phyloP scores from a whole-genome alignment of 768 basidiomycete species.

The Flagelloscypha sp. region DNA sequence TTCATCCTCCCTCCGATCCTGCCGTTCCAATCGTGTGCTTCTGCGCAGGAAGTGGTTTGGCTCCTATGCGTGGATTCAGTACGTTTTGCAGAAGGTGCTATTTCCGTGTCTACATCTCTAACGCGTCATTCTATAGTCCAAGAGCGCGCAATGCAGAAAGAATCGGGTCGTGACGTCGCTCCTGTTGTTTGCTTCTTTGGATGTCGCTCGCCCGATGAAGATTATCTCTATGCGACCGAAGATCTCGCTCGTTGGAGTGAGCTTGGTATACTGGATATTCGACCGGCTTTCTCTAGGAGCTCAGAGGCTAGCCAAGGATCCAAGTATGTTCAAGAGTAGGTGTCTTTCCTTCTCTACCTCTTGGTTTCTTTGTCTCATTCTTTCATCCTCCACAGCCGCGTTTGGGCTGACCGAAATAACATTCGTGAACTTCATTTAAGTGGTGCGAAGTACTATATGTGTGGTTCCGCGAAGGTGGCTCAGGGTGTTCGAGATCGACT shows the following conservation, averaged over 20 bases:
- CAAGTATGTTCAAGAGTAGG: constrained; percentile 33
- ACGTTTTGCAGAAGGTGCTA: no score
- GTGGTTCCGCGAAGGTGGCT: constrained; percentile 31
- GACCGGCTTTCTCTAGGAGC: constrained; percentile 32
- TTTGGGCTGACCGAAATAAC: constrained; percentile 32
- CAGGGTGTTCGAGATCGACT: constrained; percentile 29
- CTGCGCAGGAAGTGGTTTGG: constrained; percentile 40
- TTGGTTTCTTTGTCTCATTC: constrained; percentile 1
- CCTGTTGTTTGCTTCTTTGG: constrained; percentile 38
- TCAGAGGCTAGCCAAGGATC: constrained; percentile 22
- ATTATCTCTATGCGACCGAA: constrained; percentile 33
- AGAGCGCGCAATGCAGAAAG: constrained; percentile 40
- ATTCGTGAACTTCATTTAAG: no score
- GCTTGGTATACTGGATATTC: constrained; percentile 34
- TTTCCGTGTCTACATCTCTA: no score
- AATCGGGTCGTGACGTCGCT: constrained; percentile 32
- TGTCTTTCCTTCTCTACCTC: neutral
- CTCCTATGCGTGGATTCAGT: constrained; percentile 44
- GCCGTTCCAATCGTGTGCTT: constrained; percentile 35
- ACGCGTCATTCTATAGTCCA: no score
- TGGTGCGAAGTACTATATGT: constrained; percentile 41
- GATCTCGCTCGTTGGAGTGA: constrained; percentile 38
- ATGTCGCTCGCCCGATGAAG: constrained; percentile 31
- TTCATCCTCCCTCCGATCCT: constrained; percentile 36
- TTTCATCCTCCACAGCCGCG: constrained; percentile 22